phyloP scores from a whole-genome alignment of 176 grass and related monocot species.

The Eleusine indica region DNA sequence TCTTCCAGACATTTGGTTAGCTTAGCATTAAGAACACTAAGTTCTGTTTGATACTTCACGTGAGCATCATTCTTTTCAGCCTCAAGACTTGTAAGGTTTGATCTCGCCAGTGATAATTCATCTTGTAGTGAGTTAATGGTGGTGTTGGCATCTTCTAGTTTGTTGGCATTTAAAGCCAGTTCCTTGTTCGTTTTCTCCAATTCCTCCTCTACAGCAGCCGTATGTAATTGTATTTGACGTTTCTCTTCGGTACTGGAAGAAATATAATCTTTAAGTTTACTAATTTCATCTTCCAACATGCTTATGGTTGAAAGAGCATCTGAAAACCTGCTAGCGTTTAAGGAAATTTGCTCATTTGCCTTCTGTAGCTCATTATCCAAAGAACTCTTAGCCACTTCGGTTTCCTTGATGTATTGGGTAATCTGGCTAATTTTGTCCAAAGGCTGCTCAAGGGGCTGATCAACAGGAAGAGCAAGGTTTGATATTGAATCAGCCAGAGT shows the following conservation, averaged over 20 bases:
- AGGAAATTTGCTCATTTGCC: constrained; percentile 58
- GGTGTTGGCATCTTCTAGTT: constrained; percentile 69
- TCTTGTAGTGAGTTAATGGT: constrained; percentile 71
- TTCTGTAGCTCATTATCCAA: constrained; percentile 60
- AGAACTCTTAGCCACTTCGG: constrained; percentile 58
- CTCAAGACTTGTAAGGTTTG: constrained; percentile 47
- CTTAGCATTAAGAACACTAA: constrained; percentile 60
- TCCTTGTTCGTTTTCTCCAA: constrained; percentile 85
- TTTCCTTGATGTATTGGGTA: constrained; percentile 63
- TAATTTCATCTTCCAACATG: constrained; percentile 66
- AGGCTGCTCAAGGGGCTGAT: constrained; percentile 55
- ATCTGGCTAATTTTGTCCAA: constrained; percentile 66
- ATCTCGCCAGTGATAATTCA: constrained; percentile 67
- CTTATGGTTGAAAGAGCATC: constrained; percentile 58
- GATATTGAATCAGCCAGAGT: constrained; percentile 63
- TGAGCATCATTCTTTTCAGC: constrained; percentile 69
- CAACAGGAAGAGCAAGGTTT: constrained; percentile 59
- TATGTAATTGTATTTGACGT: constrained; percentile 52
- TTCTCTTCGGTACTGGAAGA: constrained; percentile 80
- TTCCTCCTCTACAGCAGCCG: constrained; percentile 62
- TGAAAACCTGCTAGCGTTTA: constrained; percentile 51
- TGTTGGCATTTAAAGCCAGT: constrained; percentile 51
- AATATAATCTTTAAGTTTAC: constrained; percentile 59
- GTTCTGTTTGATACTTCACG: constrained; percentile 57
- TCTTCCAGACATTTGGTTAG: constrained; percentile 71